Conservation (phyloP, 1,284 basidiomycete genomes). For the Chalciporus sp. region DNA sequence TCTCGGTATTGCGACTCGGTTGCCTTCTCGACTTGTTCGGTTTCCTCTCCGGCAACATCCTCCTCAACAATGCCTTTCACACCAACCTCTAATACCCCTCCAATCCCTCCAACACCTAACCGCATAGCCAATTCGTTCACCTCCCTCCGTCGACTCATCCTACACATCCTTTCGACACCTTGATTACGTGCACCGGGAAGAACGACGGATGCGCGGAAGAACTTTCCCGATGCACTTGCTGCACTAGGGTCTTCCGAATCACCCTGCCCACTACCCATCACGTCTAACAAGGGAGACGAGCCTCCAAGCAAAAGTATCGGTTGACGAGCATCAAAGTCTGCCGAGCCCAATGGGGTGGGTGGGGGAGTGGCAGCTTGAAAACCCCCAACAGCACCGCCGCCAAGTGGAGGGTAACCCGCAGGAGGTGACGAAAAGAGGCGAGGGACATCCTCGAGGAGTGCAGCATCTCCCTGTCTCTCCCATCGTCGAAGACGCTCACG, state of each 20-base stretch:
- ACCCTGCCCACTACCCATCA: constrained; percentile 19
- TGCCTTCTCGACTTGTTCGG: constrained; percentile 5
- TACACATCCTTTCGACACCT: constrained; percentile 55
- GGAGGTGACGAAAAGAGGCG: constrained; percentile 42
- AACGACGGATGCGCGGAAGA: constrained; percentile 74
- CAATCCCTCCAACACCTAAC: constrained; percentile 76
- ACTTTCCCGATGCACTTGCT: constrained; percentile 35
- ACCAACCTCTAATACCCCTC: constrained; percentile 59
- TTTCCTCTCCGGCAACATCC: constrained; percentile 10
- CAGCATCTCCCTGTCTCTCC: constrained; percentile 58
- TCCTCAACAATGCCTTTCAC: constrained; percentile 2
- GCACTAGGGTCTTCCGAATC: constrained; percentile 26
- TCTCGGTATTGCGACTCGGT: constrained; percentile 14
- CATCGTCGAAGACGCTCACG: constrained; percentile 68
- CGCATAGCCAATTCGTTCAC: constrained; percentile 80
- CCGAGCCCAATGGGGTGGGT: constrained; percentile 36
- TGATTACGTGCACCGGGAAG: constrained; percentile 66
- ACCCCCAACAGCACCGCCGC: not conserved
- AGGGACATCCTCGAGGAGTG: constrained; percentile 62
- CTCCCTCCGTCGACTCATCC: constrained; percentile 65
- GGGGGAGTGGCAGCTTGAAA: constrained; percentile 19
- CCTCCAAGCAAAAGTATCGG: constrained; percentile 57
- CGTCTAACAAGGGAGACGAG: constrained; percentile 30
- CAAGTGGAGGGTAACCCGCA: constrained; percentile 12
- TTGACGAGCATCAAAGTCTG: constrained; percentile 36